These are phyloP conservation scores for Dendrocalamus latiflorus DNA, from an alignment of 202 grass and related monocot species.

Conservation along the genomic window DNA sequence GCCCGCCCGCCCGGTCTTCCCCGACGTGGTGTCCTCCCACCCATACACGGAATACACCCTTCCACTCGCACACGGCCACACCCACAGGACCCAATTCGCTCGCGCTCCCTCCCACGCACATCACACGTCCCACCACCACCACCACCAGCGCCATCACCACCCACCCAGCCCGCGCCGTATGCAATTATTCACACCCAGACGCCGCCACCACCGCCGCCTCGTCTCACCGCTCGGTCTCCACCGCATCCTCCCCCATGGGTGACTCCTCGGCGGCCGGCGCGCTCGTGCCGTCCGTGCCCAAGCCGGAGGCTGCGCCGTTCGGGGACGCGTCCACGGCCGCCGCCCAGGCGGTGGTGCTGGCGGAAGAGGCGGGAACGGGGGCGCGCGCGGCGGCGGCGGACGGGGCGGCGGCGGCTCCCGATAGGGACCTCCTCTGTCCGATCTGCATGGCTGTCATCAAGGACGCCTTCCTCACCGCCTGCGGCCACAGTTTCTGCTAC, in stretches of 20 bases:
- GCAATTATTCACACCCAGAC: no score
- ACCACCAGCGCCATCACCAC: no score
- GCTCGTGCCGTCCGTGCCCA: slow-evolving; percentile 73
- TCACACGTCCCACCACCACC: no score
- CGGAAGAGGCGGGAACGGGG: slow-evolving; percentile 16
- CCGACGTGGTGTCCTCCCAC: no score
- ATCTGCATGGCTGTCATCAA: slow-evolving; percentile 99
- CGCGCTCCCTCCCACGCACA: no score
- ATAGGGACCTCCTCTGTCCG: slow-evolving; percentile 92
- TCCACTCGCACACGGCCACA: no score
- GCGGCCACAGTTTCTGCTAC: slow-evolving; percentile 98
- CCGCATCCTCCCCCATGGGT: slow-evolving; percentile 35
- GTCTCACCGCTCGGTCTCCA: no score
- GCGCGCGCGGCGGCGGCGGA: background rate
- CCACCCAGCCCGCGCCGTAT: no score
- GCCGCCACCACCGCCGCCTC: no score
- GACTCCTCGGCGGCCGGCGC: slow-evolving; percentile 73
- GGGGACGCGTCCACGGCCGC: slow-evolving; percentile 31
- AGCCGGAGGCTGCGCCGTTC: slow-evolving; percentile 45
- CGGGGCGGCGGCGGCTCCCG: slow-evolving; percentile 14
- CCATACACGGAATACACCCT: no score
- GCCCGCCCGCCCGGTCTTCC: no score
- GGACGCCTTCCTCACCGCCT: slow-evolving; percentile 95
- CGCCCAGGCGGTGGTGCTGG: background rate
- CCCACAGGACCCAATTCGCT: no score